Evolutionary conservation across 1,284 basidiomycete genomes (phyloP), one percentile per base, ranked within the genome.

Genomic region (Marasmius fiardii): DNA sequence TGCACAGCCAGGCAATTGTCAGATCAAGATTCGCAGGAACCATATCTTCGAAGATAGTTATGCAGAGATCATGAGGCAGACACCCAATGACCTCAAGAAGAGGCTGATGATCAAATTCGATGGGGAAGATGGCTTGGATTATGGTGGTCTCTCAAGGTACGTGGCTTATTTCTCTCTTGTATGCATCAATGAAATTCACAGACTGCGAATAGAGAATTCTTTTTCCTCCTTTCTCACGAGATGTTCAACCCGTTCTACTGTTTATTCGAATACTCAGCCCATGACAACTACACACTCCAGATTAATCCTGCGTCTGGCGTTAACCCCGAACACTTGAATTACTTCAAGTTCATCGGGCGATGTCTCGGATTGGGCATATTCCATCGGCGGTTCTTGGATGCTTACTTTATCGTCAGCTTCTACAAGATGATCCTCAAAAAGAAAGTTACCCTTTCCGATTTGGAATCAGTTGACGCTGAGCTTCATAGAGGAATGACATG

Each of bases 361-460:
- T 91, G 90, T 59, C 79, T 97, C 50, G 94, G 94, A 52, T 79
- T 97, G 35, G 93, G 92, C 61, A 96, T 97, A 69, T 97, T 97
- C 85, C 94, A 97, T 70, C 85, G 95, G 60, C 88, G 94, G 21
- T 97, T 97, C 85, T 76, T 97, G 61, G 94, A 97, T 65, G 94
- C 94, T 31, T 96, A 96, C 80, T 97, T 97, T 67, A 95, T 97
- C 62, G 92, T 93, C 66, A 93, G 90, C 64, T 95, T 97, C 77
- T 97, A 97, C 82, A 97, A 97, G 78, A 97, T 97, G 94, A 95
- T 95, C 55, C 67, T 95, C 65, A 91, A 88, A 76, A 95, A 95
- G 79, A 93, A 93, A 72, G 92, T 94, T 34, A 86, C 86, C 0
- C 71, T 95, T 23, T 80, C 86, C 21, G 93, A 95, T 72, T 73